A percentile compares a stretch with the other conserved stretches of the same genome.
These are phyloP conservation scores for Morella rubra DNA, from an alignment of 306 rosid species.

Conservation along the genomic window DNA sequence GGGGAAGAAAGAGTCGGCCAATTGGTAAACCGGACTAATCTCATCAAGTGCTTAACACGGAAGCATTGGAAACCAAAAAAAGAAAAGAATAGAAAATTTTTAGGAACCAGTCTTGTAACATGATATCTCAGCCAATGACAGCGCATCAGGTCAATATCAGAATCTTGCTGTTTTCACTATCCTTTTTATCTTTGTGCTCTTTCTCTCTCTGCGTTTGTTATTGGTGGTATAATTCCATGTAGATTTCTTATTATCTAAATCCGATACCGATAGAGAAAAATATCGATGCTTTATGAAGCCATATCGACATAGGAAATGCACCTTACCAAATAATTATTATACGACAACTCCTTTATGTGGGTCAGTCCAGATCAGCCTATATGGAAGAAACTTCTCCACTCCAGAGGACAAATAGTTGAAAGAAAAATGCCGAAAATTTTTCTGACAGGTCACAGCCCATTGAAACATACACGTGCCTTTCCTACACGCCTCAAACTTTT, in stretches of 20 bases:
- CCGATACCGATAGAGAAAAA: too few relatives aligned
- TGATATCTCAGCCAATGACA: background rate
- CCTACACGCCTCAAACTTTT: background rate
- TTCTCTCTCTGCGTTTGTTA: background rate
- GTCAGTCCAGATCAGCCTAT: background rate
- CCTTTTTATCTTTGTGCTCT: too few relatives aligned
- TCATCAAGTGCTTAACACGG: background rate
- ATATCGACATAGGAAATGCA: background rate
- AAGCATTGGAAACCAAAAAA: background rate
- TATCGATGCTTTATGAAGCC: background rate
- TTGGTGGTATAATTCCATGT: constrained; percentile 1
- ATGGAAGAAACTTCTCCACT: background rate
- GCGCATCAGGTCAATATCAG: background rate
- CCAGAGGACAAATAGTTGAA: too few relatives aligned
- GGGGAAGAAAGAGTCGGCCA: too few relatives aligned
- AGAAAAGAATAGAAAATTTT: too few relatives aligned
- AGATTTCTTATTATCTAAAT: constrained; percentile 12
- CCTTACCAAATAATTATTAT: background rate
- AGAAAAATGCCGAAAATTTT: too few relatives aligned
- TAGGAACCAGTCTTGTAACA: background rate
- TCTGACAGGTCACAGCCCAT: background rate
- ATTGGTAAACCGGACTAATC: background rate
- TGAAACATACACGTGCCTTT: background rate
- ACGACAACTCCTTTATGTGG: background rate
- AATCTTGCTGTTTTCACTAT: background rate